Base-by-base conservation (phyloP, 192 early-diverging fungal genomes). In the Lunasporangiospora selenospora region DNA sequence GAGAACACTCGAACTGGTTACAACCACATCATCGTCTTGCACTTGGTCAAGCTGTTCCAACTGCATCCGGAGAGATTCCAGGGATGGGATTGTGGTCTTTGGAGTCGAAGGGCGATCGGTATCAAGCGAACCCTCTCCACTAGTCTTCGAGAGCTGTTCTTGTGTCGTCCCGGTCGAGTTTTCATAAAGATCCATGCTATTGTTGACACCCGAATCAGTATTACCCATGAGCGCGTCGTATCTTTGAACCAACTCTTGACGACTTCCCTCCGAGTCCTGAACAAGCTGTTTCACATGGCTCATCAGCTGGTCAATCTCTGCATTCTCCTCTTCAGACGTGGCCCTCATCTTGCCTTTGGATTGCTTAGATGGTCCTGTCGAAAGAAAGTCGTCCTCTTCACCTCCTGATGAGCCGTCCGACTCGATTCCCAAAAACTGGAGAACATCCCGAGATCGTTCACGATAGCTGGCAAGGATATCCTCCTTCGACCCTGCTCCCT, bases 231-330 rank as follows among this genome's bases (percentile, higher is more conserved):
- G n/a, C 0, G 36, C 47, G 1, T 27, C 32, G 15, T 29, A 32
- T 8, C 8, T 41, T 5, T 37, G 37, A 21, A 53, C 60, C 5
- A 63, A 23, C 1, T 62, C 54, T 31, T 40, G 29, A 9, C 34
- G 26, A 40, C 58, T 23, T 12, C 15, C 27, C 32, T 31, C 63
- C 21, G 69, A 73, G 13, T 73, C 69, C 1, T 57, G 53, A 23
- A 73, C 69, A 6, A 73, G 61, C 8, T 55, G 60, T 29, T 73
- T 73, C 11, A 73, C 69, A 41, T 53, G 53, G 42, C 60, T 55
- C n/a, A 73, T 47, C 42, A 73, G 36, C 0, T 33, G 43, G 16
- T 62, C 19, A 32, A 73, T 52, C 21, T 73, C 69, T 3, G 57
- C 53, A 3, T 26, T 26, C 12, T 69, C 58, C 16, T 60, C 50